phyloP scores from a whole-genome alignment of 2,329 filamentous ascomycete genomes.

The Phyllosticta citrichinensis region DNA sequence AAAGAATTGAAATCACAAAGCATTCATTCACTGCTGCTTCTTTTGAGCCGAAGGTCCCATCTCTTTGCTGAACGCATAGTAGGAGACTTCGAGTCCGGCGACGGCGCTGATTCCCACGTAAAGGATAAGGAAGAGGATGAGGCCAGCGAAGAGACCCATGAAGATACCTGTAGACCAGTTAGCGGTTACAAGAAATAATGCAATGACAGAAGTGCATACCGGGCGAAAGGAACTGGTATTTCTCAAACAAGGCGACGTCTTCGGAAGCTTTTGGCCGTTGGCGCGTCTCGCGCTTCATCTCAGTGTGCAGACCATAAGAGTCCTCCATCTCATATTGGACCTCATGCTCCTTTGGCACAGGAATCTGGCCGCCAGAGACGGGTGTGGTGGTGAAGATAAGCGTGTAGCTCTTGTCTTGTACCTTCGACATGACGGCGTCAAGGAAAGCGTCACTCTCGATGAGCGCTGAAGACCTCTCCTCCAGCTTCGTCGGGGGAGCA shows the following conservation, averaged over 20 bases:
- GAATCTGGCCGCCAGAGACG: constrained; percentile 16
- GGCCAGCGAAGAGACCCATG: constrained; percentile 63
- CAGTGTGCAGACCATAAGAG: constrained; percentile 56
- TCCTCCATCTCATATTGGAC: constrained; percentile 52
- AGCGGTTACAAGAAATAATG: not conserved
- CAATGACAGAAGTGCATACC: constrained; percentile 43
- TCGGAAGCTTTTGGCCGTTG: constrained; percentile 19
- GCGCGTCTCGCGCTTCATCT: constrained; percentile 58
- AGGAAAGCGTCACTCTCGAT: constrained; percentile 33
- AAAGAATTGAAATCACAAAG: not conserved
- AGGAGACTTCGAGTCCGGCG: constrained; percentile 74
- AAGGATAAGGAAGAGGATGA: constrained; percentile 67
- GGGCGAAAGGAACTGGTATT: constrained; percentile 88
- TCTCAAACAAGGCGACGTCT: constrained; percentile 58
- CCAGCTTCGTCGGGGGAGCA: constrained; percentile 20
- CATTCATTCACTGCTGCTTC: constrained; percentile 51
- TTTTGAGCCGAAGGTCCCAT: constrained; percentile 83
- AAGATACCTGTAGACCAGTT: constrained; percentile 57
- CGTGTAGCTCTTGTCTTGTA: constrained; percentile 53
- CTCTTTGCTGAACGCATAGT: constrained; percentile 93
- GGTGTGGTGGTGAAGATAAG: constrained; percentile 66
- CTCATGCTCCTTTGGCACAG: constrained; percentile 11
- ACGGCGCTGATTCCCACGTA: constrained; percentile 69
- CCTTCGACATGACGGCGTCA: constrained; percentile 35
- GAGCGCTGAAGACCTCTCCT: constrained; percentile 30